Percentiles rank a stretch among this genome's conserved stretches.
These are phyloP conservation scores for Torrubiellomyces zombiae DNA, from an alignment of 2,329 filamentous ascomycete species.

Conservation along the genomic window DNA sequence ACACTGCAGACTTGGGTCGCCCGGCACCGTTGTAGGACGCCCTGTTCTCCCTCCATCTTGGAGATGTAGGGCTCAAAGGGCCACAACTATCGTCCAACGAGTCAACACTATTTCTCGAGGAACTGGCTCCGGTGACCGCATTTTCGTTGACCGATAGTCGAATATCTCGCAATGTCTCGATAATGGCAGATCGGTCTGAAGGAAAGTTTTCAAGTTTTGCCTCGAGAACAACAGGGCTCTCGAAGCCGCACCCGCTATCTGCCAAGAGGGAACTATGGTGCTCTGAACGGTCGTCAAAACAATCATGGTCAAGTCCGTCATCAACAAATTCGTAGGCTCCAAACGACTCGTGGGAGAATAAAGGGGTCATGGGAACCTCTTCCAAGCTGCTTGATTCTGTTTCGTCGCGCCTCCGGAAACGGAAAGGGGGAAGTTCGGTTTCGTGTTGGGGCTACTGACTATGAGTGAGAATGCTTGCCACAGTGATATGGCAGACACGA, in stretches of 20 bases:
- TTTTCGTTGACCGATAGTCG: conserved; percentile 22
- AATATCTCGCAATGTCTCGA: conserved; percentile 28
- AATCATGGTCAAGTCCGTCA: conserved; percentile 14
- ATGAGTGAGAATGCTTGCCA: too few species aligned
- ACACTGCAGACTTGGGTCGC: conserved; percentile 21
- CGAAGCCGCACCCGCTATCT: conserved; percentile 6
- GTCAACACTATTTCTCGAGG: conserved; percentile 19
- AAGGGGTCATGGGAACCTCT: conserved; percentile 16
- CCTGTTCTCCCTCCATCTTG: conserved; percentile 16
- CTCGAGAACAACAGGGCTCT: conserved; percentile 23
- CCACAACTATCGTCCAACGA: conserved; percentile 18
- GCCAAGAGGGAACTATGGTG: conserved; percentile 5
- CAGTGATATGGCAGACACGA: too few species aligned
- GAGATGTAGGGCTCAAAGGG: conserved; percentile 16
- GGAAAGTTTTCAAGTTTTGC: conserved; percentile 32
- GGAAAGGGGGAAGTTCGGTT: too few species aligned
- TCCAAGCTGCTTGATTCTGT: conserved; percentile 4
- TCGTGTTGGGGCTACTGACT: too few species aligned
- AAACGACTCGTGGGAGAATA: conserved; percentile 30
- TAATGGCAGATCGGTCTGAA: conserved; percentile 24
- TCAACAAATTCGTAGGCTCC: conserved; percentile 22
- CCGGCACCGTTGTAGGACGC: conserved; percentile 16
- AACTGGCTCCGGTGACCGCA: conserved; percentile 17
- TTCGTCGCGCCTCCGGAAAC: conserved; percentile 6
- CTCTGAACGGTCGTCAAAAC: conserved; percentile 7